phyloP scores from a whole-genome alignment of 257 asterid genomes.

The Forsythia viridissima region DNA sequence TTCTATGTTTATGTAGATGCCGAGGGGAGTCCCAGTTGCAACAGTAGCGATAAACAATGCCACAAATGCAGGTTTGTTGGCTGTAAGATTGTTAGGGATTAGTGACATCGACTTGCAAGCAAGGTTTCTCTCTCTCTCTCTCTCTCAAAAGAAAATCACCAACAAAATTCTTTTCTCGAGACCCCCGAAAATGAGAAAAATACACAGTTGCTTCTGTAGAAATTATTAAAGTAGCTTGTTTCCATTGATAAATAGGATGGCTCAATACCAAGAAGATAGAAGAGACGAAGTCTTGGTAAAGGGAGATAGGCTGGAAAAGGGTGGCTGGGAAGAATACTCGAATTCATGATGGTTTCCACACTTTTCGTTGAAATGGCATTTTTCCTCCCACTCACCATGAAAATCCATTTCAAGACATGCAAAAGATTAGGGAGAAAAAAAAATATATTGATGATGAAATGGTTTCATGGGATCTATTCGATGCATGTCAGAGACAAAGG shows the following conservation, averaged over 20 bases:
- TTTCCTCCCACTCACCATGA: background rate
- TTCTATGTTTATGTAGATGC: conserved; percentile 58
- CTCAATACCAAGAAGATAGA: conserved; percentile 82
- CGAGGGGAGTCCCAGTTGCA: conserved; percentile 97
- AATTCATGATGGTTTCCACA: conserved; percentile 38
- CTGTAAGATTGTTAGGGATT: conserved; percentile 79
- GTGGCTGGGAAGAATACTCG: conserved; percentile 84
- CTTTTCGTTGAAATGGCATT: background rate
- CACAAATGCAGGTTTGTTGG: conserved; percentile 92
- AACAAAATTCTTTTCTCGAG: background rate
- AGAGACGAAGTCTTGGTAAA: conserved; percentile 78
- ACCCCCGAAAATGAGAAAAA: background rate
- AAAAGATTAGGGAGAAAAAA: background rate
- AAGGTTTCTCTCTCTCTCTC: conserved; percentile 45
- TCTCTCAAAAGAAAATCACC: background rate
- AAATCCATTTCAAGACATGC: background rate
- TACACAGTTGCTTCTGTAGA: background rate
- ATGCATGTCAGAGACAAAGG: background rate
- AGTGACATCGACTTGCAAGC: conserved; percentile 73
- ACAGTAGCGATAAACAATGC: conserved; percentile 93
- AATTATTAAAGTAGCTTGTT: conserved; percentile 13
- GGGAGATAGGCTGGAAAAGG: conserved; percentile 66
- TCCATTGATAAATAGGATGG: conserved; percentile 52
- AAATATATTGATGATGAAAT: too few species aligned
- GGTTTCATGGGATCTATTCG: background rate